These are phyloP conservation scores for Boletellus ananiceps DNA, from an alignment of 768 basidiomycete genomes.

Conservation along the genomic window DNA sequence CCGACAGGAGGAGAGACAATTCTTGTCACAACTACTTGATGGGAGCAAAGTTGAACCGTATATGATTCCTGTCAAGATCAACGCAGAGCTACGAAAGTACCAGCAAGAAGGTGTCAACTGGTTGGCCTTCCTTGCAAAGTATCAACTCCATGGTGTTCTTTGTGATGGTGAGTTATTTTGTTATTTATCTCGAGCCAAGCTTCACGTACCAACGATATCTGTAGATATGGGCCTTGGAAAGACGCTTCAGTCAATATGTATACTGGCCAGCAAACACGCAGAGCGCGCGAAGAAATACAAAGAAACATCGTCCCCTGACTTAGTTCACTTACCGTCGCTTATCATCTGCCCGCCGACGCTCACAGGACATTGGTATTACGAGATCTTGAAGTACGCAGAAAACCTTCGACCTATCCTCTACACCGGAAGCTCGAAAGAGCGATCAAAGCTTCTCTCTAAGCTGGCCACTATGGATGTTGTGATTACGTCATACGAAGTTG, in stretches of 20 bases:
- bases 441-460: conserved; percentile 60
- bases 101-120: conserved; percentile 99
- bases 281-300: conserved; percentile 73
- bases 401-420: conserved; percentile 84
- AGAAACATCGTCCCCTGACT: conserved; percentile 64
- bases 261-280: conserved; percentile 88
- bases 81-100: conserved; percentile 93
- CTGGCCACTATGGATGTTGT: conserved; percentile 80
- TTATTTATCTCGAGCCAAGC: conserved; percentile 12
- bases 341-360: conserved; percentile 97
- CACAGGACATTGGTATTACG: conserved; percentile 99
- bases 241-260: conserved; percentile 96
- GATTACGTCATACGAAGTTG: conserved; percentile 96
- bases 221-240: conserved; percentile 99
- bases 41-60: conserved; percentile 94
- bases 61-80: conserved; percentile 77
- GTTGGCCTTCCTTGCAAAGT: conserved; percentile 97
- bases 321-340: conserved; percentile 85
- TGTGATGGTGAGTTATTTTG: conserved; percentile 73
- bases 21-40: conserved; percentile 89
- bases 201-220: background rate
- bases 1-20: conserved; percentile 83
- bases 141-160: conserved; percentile 94
- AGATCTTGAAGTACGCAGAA: conserved; percentile 88
- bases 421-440: conserved; percentile 81